Evolutionary conservation across 257 asterid species (phyloP).

Genomic region (Anisodus acutangulus): DNA sequence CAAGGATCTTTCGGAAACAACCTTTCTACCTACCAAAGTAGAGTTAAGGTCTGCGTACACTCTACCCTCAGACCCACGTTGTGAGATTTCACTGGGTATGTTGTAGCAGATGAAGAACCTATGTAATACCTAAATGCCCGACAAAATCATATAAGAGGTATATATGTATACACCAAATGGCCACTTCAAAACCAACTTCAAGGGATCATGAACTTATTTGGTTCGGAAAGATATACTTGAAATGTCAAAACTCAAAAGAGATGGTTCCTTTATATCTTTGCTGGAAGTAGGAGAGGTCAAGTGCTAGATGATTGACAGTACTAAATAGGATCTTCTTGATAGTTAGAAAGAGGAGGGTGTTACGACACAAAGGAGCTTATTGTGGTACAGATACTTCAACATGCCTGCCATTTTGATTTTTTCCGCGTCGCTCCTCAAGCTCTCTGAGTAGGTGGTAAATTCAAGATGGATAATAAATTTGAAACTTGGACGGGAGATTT

Average conservation of each 20-base stretch:
- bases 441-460: neutral
- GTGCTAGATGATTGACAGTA: conserved; percentile 1
- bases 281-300: conserved; percentile 14
- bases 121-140: neutral
- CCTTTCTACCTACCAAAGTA: too few relatives aligned
- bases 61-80: too few relatives aligned
- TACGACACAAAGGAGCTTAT: neutral
- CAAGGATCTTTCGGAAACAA: too few relatives aligned
- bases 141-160: neutral
- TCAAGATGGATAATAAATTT: conserved; percentile 3
- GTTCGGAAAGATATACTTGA: neutral
- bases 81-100: too few relatives aligned
- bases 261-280: conserved; percentile 5
- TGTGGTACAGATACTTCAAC: neutral
- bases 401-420: neutral
- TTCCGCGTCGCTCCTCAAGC: neutral
- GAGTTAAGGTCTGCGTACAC: too few relatives aligned
- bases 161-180: neutral
- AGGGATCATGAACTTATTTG: neutral
- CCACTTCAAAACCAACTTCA: neutral
- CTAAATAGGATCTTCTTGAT: neutral
- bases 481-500: conserved; percentile 9
- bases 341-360: conserved; percentile 10
- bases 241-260: neutral
- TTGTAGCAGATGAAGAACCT: neutral